Base-by-base conservation (phyloP, 1,284 basidiomycete species). In the Pisolithus thermaeus region DNA sequence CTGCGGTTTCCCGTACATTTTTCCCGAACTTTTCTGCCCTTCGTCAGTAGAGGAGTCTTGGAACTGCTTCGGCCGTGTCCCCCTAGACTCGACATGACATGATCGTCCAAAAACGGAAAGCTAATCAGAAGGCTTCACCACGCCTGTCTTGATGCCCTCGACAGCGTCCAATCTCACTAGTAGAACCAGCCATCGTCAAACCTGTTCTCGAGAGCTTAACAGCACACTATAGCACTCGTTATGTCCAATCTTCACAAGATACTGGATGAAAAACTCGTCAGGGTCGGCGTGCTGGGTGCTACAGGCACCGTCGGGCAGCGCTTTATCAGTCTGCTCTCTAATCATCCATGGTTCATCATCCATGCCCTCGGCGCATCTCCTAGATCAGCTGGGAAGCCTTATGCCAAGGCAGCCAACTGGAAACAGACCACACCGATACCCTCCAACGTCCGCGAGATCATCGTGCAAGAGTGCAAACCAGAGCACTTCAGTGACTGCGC, bases 291-390 rank as follows among this genome's bases (percentile, higher is more conserved):
- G 53, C 81, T 99, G 18, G 96, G 96, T 46, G 97, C 97, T 5
- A 99, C 97, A 0, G 97, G 95, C 46, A 96, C 92, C 46, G 94
- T 97, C 52, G 94, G 94, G 22, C 94, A 97, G 71, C 83, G 92
- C 53, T 99, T 99, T 72, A 92, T 99, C 69, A 79, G 87, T 52
- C 84, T 97, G 52, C 87, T 99, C 46, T 78, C 90, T 7, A 68
- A 75, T 11, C 97, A 99, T 68, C 94, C 96, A 0, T 96, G 90
- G 80, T 98, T 99, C 70, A 74, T 79, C 56, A 78, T 98, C 56
- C 84, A 88, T 65, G 87, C 83, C 0, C 79, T 99, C 39, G 97
- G 96, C 36, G 97, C 97, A 40, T 97, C 92, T 16, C 73, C 86
- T 2, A 74, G 93, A 59, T 97, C 92, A 1, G 92, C 92, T 16